These are phyloP conservation scores for Flaveria trinervia DNA, from an alignment of 129 eudicot species.

Conservation along the genomic window DNA sequence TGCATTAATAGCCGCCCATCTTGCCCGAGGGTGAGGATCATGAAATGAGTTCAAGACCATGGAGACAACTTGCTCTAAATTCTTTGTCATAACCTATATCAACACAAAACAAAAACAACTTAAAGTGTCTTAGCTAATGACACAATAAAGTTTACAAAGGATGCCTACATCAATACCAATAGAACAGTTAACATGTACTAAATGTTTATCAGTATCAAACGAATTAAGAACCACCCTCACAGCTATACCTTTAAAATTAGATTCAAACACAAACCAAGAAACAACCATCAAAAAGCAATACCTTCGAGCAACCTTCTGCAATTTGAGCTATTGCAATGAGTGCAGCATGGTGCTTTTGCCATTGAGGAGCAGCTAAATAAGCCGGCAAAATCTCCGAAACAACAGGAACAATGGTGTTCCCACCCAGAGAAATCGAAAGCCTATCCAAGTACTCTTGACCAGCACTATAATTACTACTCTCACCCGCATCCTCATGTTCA, in stretches of 20 bases:
- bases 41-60: slow-evolving; percentile 93
- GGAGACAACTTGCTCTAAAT: slow-evolving; percentile 81
- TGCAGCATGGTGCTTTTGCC: slow-evolving; percentile 80
- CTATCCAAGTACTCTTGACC: slow-evolving; percentile 83
- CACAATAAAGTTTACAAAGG: not conserved
- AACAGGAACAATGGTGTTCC: slow-evolving; percentile 71
- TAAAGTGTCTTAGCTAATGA: too few relatives aligned
- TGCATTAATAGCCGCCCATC: slow-evolving; percentile 99
- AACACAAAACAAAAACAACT: not conserved
- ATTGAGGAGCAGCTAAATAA: slow-evolving; percentile 66
- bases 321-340: slow-evolving; percentile 79
- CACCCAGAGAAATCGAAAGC: slow-evolving; percentile 70
- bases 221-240: too few relatives aligned
- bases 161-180: not conserved
- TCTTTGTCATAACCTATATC: slow-evolving; percentile 80
- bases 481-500: slow-evolving; percentile 81
- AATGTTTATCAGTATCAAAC: not conserved
- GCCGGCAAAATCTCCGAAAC: slow-evolving; percentile 66
- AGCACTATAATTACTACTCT: slow-evolving; percentile 67
- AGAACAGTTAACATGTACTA: not conserved
- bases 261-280: not conserved
- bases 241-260: too few relatives aligned
- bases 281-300: slow-evolving; percentile 17
- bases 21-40: slow-evolving; percentile 91
- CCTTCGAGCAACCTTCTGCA: slow-evolving; percentile 85